Evolutionary conservation across 1,139 yeast genomes (phyloP).

Genomic region (Debaryomyces robertsiae): DNA sequence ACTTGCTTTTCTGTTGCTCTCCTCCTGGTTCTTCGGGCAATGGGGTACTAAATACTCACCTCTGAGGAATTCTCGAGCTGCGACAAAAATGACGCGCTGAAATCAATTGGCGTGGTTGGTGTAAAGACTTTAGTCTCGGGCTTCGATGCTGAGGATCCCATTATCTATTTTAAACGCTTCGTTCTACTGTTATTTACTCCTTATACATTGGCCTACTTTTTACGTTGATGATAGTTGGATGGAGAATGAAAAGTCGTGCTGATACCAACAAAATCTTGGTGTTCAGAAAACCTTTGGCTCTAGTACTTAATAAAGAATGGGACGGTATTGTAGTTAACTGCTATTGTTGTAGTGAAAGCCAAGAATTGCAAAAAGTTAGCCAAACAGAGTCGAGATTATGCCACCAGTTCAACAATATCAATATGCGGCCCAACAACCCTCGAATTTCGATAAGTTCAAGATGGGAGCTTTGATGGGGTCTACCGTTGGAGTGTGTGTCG

Average conservation of each 20-base stretch:
- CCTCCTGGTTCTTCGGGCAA: too few relatives aligned
- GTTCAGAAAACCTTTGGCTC: conserved; percentile 4
- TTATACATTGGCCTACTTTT: background rate
- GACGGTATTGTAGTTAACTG: background rate
- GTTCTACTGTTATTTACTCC: conserved; percentile 1
- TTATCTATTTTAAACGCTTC: conserved; percentile 18
- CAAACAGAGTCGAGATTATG: conserved; percentile 42
- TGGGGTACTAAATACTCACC: conserved; percentile 30
- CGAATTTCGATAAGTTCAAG: conserved; percentile 92
- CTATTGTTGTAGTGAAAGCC: background rate
- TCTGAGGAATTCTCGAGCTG: conserved; percentile 75
- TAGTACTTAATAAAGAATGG: background rate
- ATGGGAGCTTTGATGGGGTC: conserved; percentile 98
- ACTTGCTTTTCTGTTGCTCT: too few relatives aligned
- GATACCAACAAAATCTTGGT: background rate
- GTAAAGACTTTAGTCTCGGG: conserved; percentile 67
- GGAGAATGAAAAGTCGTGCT: conserved; percentile 6
- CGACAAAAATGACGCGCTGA: conserved; percentile 65
- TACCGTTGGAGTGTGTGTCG: conserved; percentile 94
- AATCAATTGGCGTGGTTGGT: conserved; percentile 76
- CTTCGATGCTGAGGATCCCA: conserved; percentile 61
- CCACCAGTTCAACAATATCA: conserved; percentile 85
- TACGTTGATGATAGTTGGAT: conserved; percentile 8
- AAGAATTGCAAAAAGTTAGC: too few relatives aligned
- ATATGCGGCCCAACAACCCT: conserved; percentile 75